Base-by-base conservation (phyloP, 176 grass and related monocot species). In the Triticum aestivum region DNA sequence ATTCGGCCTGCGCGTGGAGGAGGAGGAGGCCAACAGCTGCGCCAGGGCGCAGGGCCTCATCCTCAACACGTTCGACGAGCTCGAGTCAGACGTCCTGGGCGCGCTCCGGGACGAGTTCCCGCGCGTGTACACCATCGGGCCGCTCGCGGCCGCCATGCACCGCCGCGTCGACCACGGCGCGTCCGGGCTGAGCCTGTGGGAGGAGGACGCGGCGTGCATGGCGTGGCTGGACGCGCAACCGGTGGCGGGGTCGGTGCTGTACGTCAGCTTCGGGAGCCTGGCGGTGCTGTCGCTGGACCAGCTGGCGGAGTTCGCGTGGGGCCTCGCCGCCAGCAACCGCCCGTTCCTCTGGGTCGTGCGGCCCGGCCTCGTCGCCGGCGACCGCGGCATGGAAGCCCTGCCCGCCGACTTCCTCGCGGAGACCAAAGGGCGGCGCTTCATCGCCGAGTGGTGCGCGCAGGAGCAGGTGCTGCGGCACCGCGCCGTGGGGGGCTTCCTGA, bases 191-290 rank as follows among this genome's bases (percentile, higher is more conserved):
- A 91, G 89, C 89, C 85, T 91, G 26, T 91, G 89, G 89, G 85
- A 91, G 76, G 89, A 93, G 82, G 92, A 93, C 83, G 23, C 49
- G 0, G 38, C 75, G 2, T 93, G 92, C 86, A 29, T 91, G 68
- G 8, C 58, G 79, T 93, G 92, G 92, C 79, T 93, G 9, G 86
- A 93, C 49, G 79, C 79, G 18, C 89, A 91, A 52, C 75, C 79
- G 45, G 20, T 27, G n/a, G 18, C 44, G 3, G 71, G 63, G 8
- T 93, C 92, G 0, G 89, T 93, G 9, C 61, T 93, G 2, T 93
- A 91, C 83, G 83, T 91, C 20, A 91, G 89, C 92, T 93, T 93
- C 86, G 89, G 92, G 0, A 91, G 89, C 80, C 75, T 93, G 24
- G 24, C 92, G 13, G 82, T 91, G 75, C 45, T 85, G 27, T 78